Conservation (phyloP, 164 flowering plant genomes). For the Protea cynaroides region DNA sequence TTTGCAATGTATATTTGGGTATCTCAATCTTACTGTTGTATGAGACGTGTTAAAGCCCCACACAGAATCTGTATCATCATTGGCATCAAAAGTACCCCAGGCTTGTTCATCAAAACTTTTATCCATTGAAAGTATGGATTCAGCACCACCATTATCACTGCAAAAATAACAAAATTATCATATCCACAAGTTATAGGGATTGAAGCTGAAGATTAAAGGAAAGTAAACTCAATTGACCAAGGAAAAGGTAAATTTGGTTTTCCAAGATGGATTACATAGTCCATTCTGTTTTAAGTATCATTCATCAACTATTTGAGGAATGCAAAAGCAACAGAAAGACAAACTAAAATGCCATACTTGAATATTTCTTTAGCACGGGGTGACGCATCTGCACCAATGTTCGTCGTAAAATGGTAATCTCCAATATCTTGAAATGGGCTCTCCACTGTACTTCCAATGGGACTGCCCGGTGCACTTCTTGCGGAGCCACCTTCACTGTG, state of each 20-base stretch:
- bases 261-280: neutral
- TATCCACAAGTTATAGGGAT: neutral
- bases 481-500: slow-evolving; percentile 43
- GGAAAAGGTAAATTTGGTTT: neutral
- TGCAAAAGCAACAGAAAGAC: neutral
- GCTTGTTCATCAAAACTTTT: slow-evolving; percentile 74
- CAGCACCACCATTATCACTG: slow-evolving; percentile 67
- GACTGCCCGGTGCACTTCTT: slow-evolving; percentile 55
- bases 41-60: slow-evolving; percentile 67
- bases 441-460: slow-evolving; percentile 32
- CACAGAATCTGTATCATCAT: slow-evolving; percentile 79
- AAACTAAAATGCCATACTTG: slow-evolving; percentile 32
- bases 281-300: neutral
- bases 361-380: slow-evolving; percentile 44
- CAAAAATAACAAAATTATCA: slow-evolving; percentile 12
- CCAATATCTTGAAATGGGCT: slow-evolving; percentile 45
- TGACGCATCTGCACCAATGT: slow-evolving; percentile 37
- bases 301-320: too few species aligned
- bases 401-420: slow-evolving; percentile 35
- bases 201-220: neutral
- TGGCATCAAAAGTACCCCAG: slow-evolving; percentile 84
- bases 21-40: slow-evolving; percentile 44
- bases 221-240: neutral
- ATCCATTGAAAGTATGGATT: slow-evolving; percentile 40
- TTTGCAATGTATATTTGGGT: neutral